Evolutionary conservation across 2,329 filamentous ascomycete genomes (phyloP).

Genomic region (Tolypocladium capitatum): DNA sequence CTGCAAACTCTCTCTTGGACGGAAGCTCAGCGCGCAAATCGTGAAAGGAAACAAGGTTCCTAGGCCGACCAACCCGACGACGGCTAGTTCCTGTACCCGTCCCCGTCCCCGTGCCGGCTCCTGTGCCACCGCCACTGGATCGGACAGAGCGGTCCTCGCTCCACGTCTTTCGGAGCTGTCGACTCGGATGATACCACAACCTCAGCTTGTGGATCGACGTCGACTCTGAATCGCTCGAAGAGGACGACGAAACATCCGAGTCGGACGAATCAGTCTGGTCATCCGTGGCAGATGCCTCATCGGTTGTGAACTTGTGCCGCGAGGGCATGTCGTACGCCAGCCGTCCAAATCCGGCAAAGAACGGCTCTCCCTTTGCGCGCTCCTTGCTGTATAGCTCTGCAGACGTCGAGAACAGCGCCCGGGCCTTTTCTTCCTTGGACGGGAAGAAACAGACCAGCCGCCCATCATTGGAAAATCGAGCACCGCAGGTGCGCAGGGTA

Average conservation of each 20-base stretch:
- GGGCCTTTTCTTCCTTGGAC: constrained; percentile 49
- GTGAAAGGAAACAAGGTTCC: constrained; percentile 63
- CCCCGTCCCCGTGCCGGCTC: constrained; percentile 32
- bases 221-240: constrained; percentile 47
- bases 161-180: constrained; percentile 39
- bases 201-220: constrained; percentile 48
- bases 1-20: constrained; percentile 62
- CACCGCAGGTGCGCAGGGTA: constrained; percentile 44
- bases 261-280: constrained; percentile 37
- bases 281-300: constrained; percentile 38
- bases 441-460: constrained; percentile 56
- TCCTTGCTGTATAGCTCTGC: constrained; percentile 32
- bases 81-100: constrained; percentile 40
- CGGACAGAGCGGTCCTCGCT: constrained; percentile 43
- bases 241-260: constrained; percentile 34
- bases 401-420: constrained; percentile 32
- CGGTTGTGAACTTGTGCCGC: constrained; percentile 30
- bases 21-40: constrained; percentile 60
- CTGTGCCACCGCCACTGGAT: constrained; percentile 48
- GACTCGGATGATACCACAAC: constrained; percentile 41
- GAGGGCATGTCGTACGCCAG: constrained; percentile 37
- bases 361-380: constrained; percentile 38
- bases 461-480: constrained; percentile 48
- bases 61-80: constrained; percentile 34
- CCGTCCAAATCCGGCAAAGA: constrained; percentile 44